Evolutionary conservation across 805 yeast genomes (phyloP).

Genomic region (Yamadazyma tumulicola): DNA sequence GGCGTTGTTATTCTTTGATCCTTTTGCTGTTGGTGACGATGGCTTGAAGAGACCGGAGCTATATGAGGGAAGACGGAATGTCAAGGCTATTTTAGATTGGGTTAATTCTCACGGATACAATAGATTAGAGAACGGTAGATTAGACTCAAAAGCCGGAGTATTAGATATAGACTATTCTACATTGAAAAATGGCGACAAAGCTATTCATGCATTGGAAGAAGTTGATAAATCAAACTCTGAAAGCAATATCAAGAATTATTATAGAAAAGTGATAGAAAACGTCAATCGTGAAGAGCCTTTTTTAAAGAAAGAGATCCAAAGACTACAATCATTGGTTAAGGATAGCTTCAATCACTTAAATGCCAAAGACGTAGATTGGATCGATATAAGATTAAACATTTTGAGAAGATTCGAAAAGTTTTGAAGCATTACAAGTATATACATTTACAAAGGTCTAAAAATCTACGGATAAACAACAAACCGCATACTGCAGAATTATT

Average conservation of each 20-base stretch:
- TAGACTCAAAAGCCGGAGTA: conserved; percentile 30
- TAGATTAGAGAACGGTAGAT: conserved; percentile 31
- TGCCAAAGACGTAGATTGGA: conserved; percentile 45
- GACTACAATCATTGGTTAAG: conserved; percentile 43
- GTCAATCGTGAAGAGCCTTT: conserved; percentile 41
- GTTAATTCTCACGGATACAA: conserved; percentile 27
- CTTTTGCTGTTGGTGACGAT: conserved; percentile 15
- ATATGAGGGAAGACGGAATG: conserved; percentile 23
- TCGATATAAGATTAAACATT: conserved; percentile 51
- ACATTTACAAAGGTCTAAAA: not conserved
- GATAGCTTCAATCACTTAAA: conserved; percentile 32
- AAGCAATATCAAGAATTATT: conserved; percentile 27
- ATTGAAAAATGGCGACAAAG: conserved; percentile 12
- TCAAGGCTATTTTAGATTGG: conserved; percentile 19
- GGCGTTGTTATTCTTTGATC: conserved; percentile 48
- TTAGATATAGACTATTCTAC: conserved; percentile 4
- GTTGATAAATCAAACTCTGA: conserved; percentile 4
- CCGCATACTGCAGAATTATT: no score
- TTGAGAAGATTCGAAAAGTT: conserved; percentile 23
- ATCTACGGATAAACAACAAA: no score
- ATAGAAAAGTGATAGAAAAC: conserved; percentile 45
- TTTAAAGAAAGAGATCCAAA: conserved; percentile 41
- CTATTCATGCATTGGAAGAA: conserved; percentile 4
- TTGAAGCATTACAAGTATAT: not conserved
- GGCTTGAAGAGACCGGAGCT: conserved; percentile 20